These are phyloP conservation scores for Teratosphaeria epicoccoides DNA, from an alignment of 2,329 filamentous ascomycete genomes.

Conservation along the genomic window DNA sequence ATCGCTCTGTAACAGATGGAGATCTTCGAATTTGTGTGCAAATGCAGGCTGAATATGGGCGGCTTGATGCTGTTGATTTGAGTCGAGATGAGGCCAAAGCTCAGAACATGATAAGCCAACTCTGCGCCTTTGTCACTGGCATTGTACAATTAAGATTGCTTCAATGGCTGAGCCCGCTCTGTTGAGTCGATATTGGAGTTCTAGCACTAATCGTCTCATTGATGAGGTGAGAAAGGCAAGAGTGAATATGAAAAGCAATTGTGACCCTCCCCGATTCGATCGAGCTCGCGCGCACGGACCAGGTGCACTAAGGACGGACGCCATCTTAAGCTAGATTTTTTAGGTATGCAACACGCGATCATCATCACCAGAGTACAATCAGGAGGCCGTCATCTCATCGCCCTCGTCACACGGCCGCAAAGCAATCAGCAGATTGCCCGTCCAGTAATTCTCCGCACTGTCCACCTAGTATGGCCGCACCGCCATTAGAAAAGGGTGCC, in stretches of 20 bases:
- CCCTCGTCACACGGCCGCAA: background rate
- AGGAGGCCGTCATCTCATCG: background rate
- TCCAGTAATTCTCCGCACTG: background rate
- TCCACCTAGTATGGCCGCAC: conserved; percentile 7
- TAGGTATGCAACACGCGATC: background rate
- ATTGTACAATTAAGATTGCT: background rate
- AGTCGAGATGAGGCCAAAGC: background rate
- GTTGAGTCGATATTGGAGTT: background rate
- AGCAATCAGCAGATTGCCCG: background rate
- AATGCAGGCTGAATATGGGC: background rate
- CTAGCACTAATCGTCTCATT: background rate
- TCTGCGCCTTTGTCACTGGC: background rate
- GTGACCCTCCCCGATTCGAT: background rate
- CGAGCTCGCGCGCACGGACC: background rate
- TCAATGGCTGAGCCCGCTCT: background rate
- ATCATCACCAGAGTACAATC: background rate
- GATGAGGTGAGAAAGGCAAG: background rate
- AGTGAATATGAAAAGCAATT: background rate
- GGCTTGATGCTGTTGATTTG: background rate
- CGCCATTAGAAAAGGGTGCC: conserved; percentile 18
- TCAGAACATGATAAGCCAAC: background rate
- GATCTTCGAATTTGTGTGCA: background rate
- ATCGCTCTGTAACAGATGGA: background rate
- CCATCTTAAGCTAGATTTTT: no score
- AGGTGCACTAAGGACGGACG: background rate